Evolutionary conservation across 1,284 basidiomycete species (phyloP).

Genomic region (Kalmanozyma brasiliensis): DNA sequence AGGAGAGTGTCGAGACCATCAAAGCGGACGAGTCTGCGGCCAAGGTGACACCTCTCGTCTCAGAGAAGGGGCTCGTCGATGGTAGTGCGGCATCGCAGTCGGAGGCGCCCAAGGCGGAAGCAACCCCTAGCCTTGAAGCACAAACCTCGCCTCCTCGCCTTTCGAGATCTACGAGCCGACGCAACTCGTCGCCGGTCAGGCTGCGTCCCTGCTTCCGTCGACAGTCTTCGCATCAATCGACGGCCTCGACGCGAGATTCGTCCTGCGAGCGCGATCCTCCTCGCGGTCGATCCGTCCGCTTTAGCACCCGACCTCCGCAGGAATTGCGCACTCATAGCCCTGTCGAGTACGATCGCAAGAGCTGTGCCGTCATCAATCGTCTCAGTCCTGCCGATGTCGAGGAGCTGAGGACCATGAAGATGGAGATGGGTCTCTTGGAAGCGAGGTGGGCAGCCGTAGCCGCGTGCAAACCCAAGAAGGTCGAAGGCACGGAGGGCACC

Average conservation of each 20-base stretch:
- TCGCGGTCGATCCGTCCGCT: slow-evolving; percentile 58
- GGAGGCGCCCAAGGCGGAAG: background rate
- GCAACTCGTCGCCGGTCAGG: slow-evolving; percentile 54
- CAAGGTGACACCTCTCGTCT: background rate
- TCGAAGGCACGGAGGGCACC: slow-evolving; percentile 40
- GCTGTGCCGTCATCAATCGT: slow-evolving; percentile 60
- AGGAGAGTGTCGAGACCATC: slow-evolving; percentile 53
- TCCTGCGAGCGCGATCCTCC: slow-evolving; percentile 53
- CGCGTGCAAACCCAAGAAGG: slow-evolving; percentile 52
- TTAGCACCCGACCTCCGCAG: slow-evolving; percentile 59
- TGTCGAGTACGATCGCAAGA: slow-evolving; percentile 66
- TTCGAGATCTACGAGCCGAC: slow-evolving; percentile 36
- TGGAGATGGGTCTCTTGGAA: slow-evolving; percentile 64
- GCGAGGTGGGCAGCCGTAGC: slow-evolving; percentile 63
- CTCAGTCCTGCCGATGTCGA: slow-evolving; percentile 63
- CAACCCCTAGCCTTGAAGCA: background rate
- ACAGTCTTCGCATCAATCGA: slow-evolving; percentile 43
- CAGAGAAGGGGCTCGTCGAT: background rate
- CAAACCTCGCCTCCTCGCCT: slow-evolving; percentile 28
- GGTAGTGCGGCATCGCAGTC: background rate
- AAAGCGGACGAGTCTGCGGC: slow-evolving; percentile 11
- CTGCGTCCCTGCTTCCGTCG: slow-evolving; percentile 63
- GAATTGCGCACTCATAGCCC: slow-evolving; percentile 65
- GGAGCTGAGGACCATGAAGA: slow-evolving; percentile 63
- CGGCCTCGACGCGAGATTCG: slow-evolving; percentile 46